These are phyloP conservation scores for Naegleria lovaniensis DNA, from an alignment of 208 protist species.

Conservation along the genomic window DNA sequence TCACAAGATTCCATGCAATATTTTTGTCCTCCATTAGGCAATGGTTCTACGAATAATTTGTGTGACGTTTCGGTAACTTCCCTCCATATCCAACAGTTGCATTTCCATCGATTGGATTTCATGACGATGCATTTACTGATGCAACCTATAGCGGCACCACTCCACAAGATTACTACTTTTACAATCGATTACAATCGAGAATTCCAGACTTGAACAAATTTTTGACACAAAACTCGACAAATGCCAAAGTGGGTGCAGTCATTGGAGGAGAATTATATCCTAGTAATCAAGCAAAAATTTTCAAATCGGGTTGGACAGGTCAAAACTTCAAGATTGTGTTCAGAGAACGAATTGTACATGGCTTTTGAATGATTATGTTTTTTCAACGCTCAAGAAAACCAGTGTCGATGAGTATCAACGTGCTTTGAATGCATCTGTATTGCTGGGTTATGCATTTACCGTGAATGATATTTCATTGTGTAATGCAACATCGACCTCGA, in stretches of 20 bases:
- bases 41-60: background rate
- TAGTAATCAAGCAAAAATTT: background rate
- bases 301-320: background rate
- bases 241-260: background rate
- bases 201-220: constrained; percentile 3
- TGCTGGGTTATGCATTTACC: background rate
- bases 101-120: constrained; percentile 24
- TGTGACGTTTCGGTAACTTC: background rate
- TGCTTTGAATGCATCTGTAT: background rate
- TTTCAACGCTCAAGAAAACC: background rate
- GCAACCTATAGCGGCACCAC: background rate
- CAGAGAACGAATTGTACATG: background rate
- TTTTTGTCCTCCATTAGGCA: background rate
- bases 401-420: background rate
- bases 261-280: background rate
- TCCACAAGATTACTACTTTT: background rate
- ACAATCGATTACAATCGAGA: constrained; percentile 13
- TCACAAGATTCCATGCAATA: constrained; percentile 16
- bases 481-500: background rate
- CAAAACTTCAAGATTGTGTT: background rate
- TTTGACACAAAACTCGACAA: background rate
- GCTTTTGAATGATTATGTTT: constrained; percentile 9
- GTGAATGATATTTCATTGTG: background rate
- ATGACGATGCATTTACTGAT: constrained; percentile 22
- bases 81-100: background rate